Base-by-base conservation (phyloP, 495 filamentous ascomycete genomes). In the Aspergillus sparsus region DNA sequence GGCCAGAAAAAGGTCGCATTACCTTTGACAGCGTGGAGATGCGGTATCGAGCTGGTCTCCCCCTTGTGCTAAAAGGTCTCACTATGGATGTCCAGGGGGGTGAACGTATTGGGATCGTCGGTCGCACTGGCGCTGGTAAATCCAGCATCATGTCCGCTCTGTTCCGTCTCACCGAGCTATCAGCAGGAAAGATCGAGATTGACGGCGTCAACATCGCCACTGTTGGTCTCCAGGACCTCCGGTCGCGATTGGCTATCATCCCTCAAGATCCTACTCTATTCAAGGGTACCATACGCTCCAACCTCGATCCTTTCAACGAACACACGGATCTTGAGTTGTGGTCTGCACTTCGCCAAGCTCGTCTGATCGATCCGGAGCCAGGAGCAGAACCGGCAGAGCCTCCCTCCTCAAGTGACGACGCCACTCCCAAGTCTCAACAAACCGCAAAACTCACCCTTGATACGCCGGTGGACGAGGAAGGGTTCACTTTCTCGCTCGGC, bases 241-340 rank as follows among this genome's bases (percentile, higher is more conserved):
- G 93, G 7, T 92, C 89, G 5, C 85, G 92, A 6, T 82, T 98
- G 0, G 89, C 93, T 31, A 97, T 97, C 75, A 97, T 98, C 68
- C 93, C 93, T 1, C 93, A 98, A 71, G 93, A 97, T 68, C 93
- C 93, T 2, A 96, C 94, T 0, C 84, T 98, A 1, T 98, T 98
- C 84, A 84, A 86, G 33, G 93, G 93, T 44, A 96, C 93, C 0
- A 86, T 98, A 7, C 85, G 94, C 11, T 87, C 84, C 57, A 98
- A 98, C 67, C 83, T 98, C 6, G 93, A 97, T 67, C 93, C 93
- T 0, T 97, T 97, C 77, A 81, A 85, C 66, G 88, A 97, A 70
- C 90, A 96, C 70, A 83, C 84, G 3, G 94, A 97, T 66, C 81
- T 93, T 15, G 88, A 92, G 67, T 84, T 98, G 8, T 97, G 92